Conservation (phyloP, 148 eudicot species). For the Selenicereus undatus region DNA sequence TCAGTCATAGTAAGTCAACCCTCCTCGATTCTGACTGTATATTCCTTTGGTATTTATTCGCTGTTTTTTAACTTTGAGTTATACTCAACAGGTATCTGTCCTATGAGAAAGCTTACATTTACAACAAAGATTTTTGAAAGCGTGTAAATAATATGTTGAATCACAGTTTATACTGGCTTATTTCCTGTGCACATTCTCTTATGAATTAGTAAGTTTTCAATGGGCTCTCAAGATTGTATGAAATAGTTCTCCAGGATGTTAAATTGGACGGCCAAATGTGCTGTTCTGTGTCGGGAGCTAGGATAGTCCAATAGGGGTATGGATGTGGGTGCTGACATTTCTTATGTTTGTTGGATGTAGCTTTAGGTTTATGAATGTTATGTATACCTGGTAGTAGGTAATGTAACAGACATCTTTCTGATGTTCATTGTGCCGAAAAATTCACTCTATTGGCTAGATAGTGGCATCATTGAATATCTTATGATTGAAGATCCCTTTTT, state of each 20-base stretch:
- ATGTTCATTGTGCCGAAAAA: background rate
- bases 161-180: background rate
- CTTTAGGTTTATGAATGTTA: background rate
- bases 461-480: background rate
- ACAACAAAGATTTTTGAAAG: background rate
- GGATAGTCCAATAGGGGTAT: background rate
- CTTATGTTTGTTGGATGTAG: background rate
- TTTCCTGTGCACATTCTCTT: background rate
- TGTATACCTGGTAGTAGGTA: no score
- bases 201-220: background rate
- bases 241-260: background rate
- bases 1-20: slow-evolving; percentile 15
- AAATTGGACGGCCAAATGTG: background rate
- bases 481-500: background rate
- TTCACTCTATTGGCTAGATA: background rate
- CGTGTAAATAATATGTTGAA: background rate
- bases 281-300: background rate
- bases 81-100: background rate
- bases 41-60: slow-evolving; percentile 3
- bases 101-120: background rate
- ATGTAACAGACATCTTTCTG: background rate
- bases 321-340: background rate
- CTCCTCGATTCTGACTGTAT: slow-evolving; percentile 6
- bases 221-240: background rate
- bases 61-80: background rate